Base-by-base conservation (phyloP, 2,329 filamentous ascomycete genomes). In the Cladosporium sp. region DNA sequence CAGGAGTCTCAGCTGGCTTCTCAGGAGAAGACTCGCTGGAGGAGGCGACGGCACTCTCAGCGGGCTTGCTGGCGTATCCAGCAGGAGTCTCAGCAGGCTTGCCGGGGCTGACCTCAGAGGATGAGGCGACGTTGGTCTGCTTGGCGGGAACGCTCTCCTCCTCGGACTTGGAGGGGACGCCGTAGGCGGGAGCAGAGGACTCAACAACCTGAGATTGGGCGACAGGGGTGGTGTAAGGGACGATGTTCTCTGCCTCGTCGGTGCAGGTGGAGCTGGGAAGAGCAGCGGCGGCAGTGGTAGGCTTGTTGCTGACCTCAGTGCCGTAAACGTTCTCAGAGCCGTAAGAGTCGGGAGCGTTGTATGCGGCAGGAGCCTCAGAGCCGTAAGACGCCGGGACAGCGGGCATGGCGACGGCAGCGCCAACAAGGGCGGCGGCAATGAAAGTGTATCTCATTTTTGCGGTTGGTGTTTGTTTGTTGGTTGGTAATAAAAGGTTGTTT, bases 361-460 rank as follows among this genome's bases (percentile, higher is more conserved):
- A 59, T 24, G 59, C 59, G 36, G 59, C 59, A n/a, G 59, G 59
- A 30, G 59, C 59, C 30, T 51, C 28, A 1, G 14, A 24, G 49
- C 61, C 61, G 61, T 64, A 64, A n/a, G 61, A 47, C 38, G 61
- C 61, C 21, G 61, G 62, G n/a, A 62, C 59, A 24, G 62, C 51
- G 59, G 67, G 67, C 49, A 67, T 64, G 51, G 67, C 67, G 51
- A 65, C 63, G 34, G 59, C 67, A 21, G 66, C 64, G 66, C 67
- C 67, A 58, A 69, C 61, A 57, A 69, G 64, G 66, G 67, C 64
- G 44, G 67, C 61, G 38, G 67, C 59, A 41, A 69, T 65, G n/a
- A 69, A 44, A 59, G 66, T 44, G 66, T 65, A 67, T 36, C 59
- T 59, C 67, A 69, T 69, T 30, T 69, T 69, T 59, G 64, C 41